phyloP scores from a whole-genome alignment of 495 filamentous ascomycete species.

The Aspergillus campestris region DNA sequence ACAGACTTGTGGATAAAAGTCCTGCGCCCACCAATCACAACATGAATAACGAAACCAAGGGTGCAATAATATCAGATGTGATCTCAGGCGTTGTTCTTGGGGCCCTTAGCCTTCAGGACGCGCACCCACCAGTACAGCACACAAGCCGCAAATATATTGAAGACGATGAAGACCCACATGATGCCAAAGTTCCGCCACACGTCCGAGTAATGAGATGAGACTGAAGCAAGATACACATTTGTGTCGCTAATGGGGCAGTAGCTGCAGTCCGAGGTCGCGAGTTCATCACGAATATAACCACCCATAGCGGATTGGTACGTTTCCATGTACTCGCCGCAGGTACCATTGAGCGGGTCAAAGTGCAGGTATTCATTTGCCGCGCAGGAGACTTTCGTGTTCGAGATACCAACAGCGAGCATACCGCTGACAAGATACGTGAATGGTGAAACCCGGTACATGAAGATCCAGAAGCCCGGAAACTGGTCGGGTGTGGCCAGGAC shows the following conservation, averaged over 20 bases:
- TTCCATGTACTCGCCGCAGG: conserved; percentile 25
- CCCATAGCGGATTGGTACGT: conserved; percentile 7
- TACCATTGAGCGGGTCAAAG: conserved; percentile 40
- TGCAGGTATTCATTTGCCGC: conserved; percentile 43
- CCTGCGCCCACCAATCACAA: too few species aligned
- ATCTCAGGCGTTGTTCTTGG: too few species aligned
- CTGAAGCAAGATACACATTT: conserved; percentile 26
- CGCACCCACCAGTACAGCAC: conserved; percentile 42
- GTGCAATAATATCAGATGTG: too few species aligned
- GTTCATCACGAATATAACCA: conserved; percentile 27
- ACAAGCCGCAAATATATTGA: conserved; percentile 39
- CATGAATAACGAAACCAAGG: too few species aligned
- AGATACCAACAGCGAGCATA: conserved; percentile 47
- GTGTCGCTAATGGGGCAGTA: conserved; percentile 30
- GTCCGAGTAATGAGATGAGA: conserved; percentile 23
- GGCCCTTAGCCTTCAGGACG: conserved; percentile 16
- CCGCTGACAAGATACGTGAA: conserved; percentile 50
- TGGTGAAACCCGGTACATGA: conserved; percentile 44
- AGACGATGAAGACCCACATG: conserved; percentile 42
- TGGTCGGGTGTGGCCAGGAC: neutral
- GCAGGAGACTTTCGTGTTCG: conserved; percentile 47
- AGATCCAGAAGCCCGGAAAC: conserved; percentile 27
- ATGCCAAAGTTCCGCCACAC: conserved; percentile 45
- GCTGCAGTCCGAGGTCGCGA: conserved; percentile 20
- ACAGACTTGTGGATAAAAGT: too few species aligned